phyloP scores from a whole-genome alignment of 768 basidiomycete species.

The Trametes coccinea region DNA sequence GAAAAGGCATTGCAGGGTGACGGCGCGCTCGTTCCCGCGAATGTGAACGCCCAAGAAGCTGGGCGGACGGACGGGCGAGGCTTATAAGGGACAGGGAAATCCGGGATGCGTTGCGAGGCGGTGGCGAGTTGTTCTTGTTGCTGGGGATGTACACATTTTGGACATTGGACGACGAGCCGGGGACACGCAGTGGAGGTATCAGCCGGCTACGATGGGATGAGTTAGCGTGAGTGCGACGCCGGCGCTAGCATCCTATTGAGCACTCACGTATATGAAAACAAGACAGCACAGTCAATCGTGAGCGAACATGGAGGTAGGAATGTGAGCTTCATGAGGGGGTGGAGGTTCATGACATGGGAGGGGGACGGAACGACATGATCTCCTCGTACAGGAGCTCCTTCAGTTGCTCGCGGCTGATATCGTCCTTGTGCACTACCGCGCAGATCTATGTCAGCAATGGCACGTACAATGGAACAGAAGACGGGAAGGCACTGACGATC shows the following conservation, averaged over 20 bases:
- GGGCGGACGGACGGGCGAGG: too few relatives aligned
- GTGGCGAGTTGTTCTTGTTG: background rate
- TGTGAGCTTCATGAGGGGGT: background rate
- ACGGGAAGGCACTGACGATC: conserved; percentile 60
- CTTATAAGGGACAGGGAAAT: background rate
- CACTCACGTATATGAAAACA: conserved; percentile 19
- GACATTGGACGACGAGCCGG: background rate
- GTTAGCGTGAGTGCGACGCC: background rate
- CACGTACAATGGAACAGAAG: background rate
- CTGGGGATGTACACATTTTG: conserved; percentile 7
- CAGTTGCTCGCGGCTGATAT: conserved; percentile 92
- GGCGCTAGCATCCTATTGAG: background rate
- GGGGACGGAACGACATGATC: conserved; percentile 85
- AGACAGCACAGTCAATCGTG: conserved; percentile 15
- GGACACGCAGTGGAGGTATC: background rate
- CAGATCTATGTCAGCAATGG: background rate
- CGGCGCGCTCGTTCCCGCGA: too few relatives aligned
- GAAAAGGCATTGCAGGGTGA: background rate
- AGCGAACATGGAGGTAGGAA: background rate
- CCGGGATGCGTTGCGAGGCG: background rate
- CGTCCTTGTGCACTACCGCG: conserved; percentile 84
- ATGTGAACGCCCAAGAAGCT: too few relatives aligned
- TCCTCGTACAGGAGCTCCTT: conserved; percentile 94
- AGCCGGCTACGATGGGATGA: background rate
- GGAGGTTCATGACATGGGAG: conserved; percentile 44